Conservation (phyloP, 164 flowering plant species). For the Stephania cephalantha region DNA sequence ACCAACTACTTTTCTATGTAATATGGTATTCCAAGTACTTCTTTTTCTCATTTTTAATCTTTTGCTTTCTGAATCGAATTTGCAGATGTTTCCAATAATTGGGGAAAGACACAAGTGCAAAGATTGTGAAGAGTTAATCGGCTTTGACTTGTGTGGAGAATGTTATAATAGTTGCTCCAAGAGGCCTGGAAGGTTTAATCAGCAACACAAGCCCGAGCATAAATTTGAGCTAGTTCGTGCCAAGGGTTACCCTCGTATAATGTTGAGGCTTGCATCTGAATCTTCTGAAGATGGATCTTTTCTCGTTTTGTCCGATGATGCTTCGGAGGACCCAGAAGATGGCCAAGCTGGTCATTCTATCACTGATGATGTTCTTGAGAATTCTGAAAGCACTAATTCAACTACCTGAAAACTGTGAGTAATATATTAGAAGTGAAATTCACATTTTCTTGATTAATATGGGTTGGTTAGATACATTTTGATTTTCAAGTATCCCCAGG, state of each 20-base stretch:
- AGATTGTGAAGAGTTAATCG: slow-evolving; percentile 62
- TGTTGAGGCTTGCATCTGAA: slow-evolving; percentile 11
- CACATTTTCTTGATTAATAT: background rate
- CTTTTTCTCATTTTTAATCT: background rate
- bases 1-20: background rate
- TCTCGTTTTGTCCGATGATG: slow-evolving; percentile 3
- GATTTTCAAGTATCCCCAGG: background rate
- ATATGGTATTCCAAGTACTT: background rate
- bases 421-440: background rate
- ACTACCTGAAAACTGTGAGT: slow-evolving; percentile 4
- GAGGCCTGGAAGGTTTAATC: slow-evolving; percentile 86
- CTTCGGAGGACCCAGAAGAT: slow-evolving; percentile 14
- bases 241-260: background rate
- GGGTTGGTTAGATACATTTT: background rate
- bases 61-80: slow-evolving; percentile 1
- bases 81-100: slow-evolving; percentile 70
- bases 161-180: slow-evolving; percentile 62
- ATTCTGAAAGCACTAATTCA: slow-evolving; percentile 7
- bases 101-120: slow-evolving; percentile 79
- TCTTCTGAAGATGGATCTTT: slow-evolving; percentile 16
- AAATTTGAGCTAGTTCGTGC: slow-evolving; percentile 30
- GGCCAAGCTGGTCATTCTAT: background rate
- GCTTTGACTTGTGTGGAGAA: slow-evolving; percentile 71
- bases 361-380: slow-evolving; percentile 11
- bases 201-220: slow-evolving; percentile 78